Evolutionary conservation across 2,329 filamentous ascomycete species (phyloP), one percentile per base, ranked within the genome.

Genomic region (Cladosporium sp.): DNA sequence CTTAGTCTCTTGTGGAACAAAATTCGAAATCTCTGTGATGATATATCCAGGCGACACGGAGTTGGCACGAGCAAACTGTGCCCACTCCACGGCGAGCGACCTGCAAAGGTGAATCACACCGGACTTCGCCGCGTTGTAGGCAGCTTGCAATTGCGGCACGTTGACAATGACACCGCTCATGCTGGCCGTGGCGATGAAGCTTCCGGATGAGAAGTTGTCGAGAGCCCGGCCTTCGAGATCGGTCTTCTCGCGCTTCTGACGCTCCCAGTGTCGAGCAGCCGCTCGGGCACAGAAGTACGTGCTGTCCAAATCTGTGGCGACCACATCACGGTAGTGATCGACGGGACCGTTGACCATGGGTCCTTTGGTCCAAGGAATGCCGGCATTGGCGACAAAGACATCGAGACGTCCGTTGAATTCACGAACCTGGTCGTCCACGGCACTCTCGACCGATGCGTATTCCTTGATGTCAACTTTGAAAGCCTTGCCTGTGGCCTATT

Each of bases 131-230:
- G 66, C 64, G 42, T 67, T 67, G 55, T 67, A 67, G 28, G 85
- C 82, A 5, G 86, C 70, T 75, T 93, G 89, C 65, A 86, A 70
- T 75, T 91, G 88, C 4, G 88, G 89, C 59, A 89, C 80, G 70
- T 91, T 92, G 72, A 85, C 87, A 66, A 92, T 87, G 69, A 88
- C 87, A 6, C 85, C 89, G 65, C 84, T 88, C 82, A 92, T 92
- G 59, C 85, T 88, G 1, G 89, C 87, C 6, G 89, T 93, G 25
- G 86, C 86, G 64, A 92, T 84, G 72, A 92, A 66, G 43, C 62
- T 64, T 12, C 66, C 66, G 22, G 60, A 61, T 9, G 51, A 57
- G 55, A 64, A 67, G 45, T 64, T 64, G 8, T 61, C 40, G 20
- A 67, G 55, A 49, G 62, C 80, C 69, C 83, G 71, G 37, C 74